Percentiles rank a stretch among this genome's conserved stretches.
These are phyloP conservation scores for Penicillium sp. DNA, from an alignment of 2,329 filamentous ascomycete species.

Conservation along the genomic window DNA sequence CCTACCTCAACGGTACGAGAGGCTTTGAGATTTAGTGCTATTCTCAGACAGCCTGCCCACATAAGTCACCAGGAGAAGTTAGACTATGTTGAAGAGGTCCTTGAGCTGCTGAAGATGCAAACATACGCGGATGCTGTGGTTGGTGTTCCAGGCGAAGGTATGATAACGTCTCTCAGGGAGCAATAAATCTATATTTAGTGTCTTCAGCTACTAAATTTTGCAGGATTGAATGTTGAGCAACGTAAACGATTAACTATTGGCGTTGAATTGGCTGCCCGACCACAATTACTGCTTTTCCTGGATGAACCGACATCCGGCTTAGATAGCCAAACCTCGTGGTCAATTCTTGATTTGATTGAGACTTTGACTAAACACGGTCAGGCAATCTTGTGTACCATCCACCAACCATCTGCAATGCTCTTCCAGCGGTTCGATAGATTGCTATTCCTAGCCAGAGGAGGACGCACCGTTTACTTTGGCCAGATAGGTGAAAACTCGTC, in stretches of 20 bases:
- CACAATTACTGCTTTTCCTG: constrained; percentile 81
- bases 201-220: not conserved
- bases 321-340: constrained; percentile 88
- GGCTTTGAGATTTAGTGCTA: constrained; percentile 81
- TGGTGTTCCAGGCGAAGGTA: constrained; percentile 79
- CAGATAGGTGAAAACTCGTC: constrained; percentile 63
- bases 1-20: constrained; percentile 84
- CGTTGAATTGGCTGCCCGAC: constrained; percentile 89
- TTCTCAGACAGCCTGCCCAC: constrained; percentile 77
- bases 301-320: constrained; percentile 89
- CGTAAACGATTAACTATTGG: constrained; percentile 82
- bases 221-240: constrained; percentile 64
- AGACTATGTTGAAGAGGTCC: constrained; percentile 84
- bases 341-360: constrained; percentile 79
- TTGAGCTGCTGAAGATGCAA: constrained; percentile 84
- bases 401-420: constrained; percentile 87
- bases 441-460: constrained; percentile 65
- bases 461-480: constrained; percentile 70
- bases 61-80: constrained; percentile 74
- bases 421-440: constrained; percentile 78
- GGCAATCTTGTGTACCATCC: constrained; percentile 89
- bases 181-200: not conserved
- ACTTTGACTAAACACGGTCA: constrained; percentile 86
- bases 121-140: constrained; percentile 87
- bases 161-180: constrained; percentile 26